phyloP scores from a whole-genome alignment of 139 green algal genomes.

The Tetraselmis striata region DNA sequence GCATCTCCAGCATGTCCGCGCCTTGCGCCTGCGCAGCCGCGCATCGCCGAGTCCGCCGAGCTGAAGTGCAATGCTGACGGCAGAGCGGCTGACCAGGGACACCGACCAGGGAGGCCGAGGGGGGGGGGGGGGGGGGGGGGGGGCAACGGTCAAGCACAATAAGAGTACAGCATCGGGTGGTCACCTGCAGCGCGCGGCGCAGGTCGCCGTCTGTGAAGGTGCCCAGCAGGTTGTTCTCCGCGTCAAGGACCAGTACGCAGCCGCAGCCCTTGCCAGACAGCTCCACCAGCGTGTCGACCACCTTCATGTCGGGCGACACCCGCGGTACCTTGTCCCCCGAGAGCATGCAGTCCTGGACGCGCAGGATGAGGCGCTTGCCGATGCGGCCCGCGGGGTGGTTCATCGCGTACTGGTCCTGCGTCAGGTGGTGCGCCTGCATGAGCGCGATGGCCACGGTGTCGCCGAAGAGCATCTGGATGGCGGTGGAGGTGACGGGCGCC shows the following conservation, averaged over 20 bases:
- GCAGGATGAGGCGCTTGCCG: constrained; percentile 52
- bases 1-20: constrained; percentile 24
- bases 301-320: constrained; percentile 7
- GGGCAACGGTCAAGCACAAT: no score
- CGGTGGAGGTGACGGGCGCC: constrained; percentile 51
- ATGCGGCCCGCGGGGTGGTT: constrained; percentile 59
- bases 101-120: no score
- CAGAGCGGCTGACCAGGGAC: background rate
- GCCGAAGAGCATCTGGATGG: constrained; percentile 59
- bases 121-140: no score
- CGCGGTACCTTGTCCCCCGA: constrained; percentile 20
- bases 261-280: constrained; percentile 34
- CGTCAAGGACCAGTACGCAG: constrained; percentile 36
- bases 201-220: constrained; percentile 57
- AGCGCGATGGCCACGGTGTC: constrained; percentile 60
- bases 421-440: constrained; percentile 57
- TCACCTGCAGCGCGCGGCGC: constrained; percentile 28
- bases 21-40: background rate
- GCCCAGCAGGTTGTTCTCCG: constrained; percentile 26
- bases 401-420: constrained; percentile 48
- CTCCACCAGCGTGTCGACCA: constrained; percentile 44
- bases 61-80: background rate
- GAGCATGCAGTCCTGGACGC: constrained; percentile 41
- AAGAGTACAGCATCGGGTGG: no score
- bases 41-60: background rate